Evolutionary conservation across 2,329 filamentous ascomycete species (phyloP).

Genomic region (Talaromyces sp.): DNA sequence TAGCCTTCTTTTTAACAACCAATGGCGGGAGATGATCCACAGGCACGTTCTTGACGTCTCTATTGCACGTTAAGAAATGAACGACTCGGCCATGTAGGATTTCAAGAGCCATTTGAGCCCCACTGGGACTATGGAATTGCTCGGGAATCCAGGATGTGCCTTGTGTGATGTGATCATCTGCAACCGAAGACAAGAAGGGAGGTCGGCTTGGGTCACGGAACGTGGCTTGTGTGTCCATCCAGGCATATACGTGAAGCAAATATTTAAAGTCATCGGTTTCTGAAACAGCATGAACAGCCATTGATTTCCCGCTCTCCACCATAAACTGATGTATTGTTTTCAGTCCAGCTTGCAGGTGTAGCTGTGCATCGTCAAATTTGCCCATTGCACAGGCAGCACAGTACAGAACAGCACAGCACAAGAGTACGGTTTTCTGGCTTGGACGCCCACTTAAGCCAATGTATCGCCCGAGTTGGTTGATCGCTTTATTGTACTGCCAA

Average conservation of each 20-base stretch:
- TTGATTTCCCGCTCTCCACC: not conserved
- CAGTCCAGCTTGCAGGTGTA: not conserved
- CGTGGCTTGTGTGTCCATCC: not conserved
- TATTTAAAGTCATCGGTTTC: not conserved
- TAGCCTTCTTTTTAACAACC: not conserved
- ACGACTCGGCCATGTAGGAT: not conserved
- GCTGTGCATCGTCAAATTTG: constrained; percentile 3
- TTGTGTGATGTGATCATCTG: not conserved
- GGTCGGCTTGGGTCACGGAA: not conserved
- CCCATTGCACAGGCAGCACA: not conserved
- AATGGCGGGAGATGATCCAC: not conserved
- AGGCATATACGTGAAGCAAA: not conserved
- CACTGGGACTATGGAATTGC: not conserved
- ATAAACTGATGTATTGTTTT: not conserved
- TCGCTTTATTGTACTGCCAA: not conserved
- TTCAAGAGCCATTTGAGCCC: not conserved
- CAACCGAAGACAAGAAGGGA: not conserved
- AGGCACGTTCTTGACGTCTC: not conserved
- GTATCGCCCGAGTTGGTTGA: not conserved
- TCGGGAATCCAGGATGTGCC: not conserved
- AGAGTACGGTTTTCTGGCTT: not conserved
- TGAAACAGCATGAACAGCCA: not conserved
- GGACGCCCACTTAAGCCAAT: not conserved
- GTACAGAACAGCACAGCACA: not conserved
- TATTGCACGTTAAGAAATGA: not conserved